Evolutionary conservation across 176 grass and related monocot species (phyloP).

Genomic region (Oryza punctata): DNA sequence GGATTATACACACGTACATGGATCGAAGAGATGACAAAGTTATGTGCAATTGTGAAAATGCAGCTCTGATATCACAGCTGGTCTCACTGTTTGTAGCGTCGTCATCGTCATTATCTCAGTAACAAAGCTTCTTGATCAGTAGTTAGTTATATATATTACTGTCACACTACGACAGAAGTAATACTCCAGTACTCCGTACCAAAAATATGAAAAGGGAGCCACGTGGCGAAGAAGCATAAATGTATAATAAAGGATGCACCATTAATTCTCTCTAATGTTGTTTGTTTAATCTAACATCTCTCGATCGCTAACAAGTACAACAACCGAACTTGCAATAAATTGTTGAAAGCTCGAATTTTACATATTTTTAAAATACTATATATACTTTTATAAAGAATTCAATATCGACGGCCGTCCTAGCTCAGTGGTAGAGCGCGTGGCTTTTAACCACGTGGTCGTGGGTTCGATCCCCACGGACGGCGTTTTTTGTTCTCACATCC

Average conservation of each 20-base stretch:
- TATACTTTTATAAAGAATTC: too few relatives aligned
- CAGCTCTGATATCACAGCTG: background rate
- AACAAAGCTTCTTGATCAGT: background rate
- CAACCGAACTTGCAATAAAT: background rate
- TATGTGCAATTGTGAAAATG: background rate
- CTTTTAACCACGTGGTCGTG: conserved; percentile 62
- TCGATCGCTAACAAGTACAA: background rate
- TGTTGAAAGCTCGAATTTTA: background rate
- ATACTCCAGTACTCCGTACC: background rate
- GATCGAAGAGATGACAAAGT: background rate
- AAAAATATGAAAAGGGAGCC: background rate
- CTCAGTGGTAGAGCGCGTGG: conserved; percentile 75
- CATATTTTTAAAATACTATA: background rate
- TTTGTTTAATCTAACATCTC: background rate
- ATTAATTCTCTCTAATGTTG: background rate
- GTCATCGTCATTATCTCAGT: background rate
- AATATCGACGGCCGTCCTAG: conserved; percentile 26
- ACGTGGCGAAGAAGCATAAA: background rate
- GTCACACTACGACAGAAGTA: background rate
- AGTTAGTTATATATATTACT: background rate
- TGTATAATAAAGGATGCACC: background rate
- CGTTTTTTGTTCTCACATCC: background rate
- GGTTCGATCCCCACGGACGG: conserved; percentile 57
- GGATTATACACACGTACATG: background rate
- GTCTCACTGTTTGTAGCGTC: background rate